Percentiles rank a stretch among this genome's conserved stretches.
Evolutionary conservation across 495 filamentous ascomycete species (phyloP).

Genomic region (Antarctomyces pellizariae): DNA sequence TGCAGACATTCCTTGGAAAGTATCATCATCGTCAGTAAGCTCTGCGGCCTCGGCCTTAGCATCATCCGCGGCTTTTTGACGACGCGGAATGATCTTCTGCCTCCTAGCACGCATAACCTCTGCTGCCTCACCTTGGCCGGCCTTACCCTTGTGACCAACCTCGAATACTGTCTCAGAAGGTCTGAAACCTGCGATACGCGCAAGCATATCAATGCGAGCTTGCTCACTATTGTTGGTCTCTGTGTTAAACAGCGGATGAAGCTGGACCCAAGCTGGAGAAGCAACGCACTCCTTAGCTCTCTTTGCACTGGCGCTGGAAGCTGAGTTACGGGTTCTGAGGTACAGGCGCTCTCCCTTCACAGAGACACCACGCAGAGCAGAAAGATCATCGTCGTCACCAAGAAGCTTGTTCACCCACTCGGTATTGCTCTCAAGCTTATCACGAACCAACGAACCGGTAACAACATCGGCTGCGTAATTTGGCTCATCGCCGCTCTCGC

Average conservation of each 20-base stretch:
- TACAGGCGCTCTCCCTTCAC: conserved; percentile 86
- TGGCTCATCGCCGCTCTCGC: conserved; percentile 23
- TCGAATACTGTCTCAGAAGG: conserved; percentile 91
- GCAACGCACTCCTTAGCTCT: conserved; percentile 49
- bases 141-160: conserved; percentile 44
- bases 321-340: conserved; percentile 65
- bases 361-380: conserved; percentile 42
- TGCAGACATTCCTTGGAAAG: conserved; percentile 12
- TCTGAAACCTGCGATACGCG: conserved; percentile 61
- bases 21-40: conserved; percentile 8
- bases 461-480: conserved; percentile 65
- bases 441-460: conserved; percentile 46
- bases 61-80: conserved; percentile 14
- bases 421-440: conserved; percentile 41
- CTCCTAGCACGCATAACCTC: conserved; percentile 53
- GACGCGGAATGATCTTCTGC: conserved; percentile 30
- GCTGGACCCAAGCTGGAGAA: conserved; percentile 39
- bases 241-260: conserved; percentile 58
- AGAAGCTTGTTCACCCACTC: conserved; percentile 65
- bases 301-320: conserved; percentile 70
- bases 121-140: conserved; percentile 39
- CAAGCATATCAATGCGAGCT: conserved; percentile 63
- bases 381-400: conserved; percentile 50
- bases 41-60: conserved; percentile 15
- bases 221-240: conserved; percentile 34